Conservation (phyloP, 108 stramenopile species). For the Nitzschia sp. region DNA sequence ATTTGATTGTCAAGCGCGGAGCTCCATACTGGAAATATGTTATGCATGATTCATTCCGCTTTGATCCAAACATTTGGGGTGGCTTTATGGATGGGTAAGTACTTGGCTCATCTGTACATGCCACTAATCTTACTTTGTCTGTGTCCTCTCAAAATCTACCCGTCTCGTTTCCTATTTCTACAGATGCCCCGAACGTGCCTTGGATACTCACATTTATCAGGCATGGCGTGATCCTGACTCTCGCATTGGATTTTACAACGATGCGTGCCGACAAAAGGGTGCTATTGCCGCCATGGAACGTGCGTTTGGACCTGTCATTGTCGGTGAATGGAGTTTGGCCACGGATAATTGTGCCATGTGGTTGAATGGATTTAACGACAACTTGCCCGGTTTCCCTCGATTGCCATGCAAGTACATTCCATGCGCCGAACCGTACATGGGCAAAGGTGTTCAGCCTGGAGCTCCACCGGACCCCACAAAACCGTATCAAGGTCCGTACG, state of each 20-base stretch:
- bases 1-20: constrained; percentile 79
- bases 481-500: constrained; percentile 84
- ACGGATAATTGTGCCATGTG: constrained; percentile 91
- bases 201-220: constrained; percentile 95
- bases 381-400: constrained; percentile 79
- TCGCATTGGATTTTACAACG: constrained; percentile 68
- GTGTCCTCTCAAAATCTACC: no score
- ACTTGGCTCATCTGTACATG: not conserved
- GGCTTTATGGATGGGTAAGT: constrained; percentile 87
- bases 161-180: constrained; percentile 1
- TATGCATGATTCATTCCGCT: constrained; percentile 94
- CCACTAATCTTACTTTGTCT: not conserved
- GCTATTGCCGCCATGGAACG: constrained; percentile 79
- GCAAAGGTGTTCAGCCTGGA: constrained; percentile 76
- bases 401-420: constrained; percentile 81
- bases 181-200: constrained; percentile 81
- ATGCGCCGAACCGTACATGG: constrained; percentile 90
- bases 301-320: constrained; percentile 84
- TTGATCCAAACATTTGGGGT: constrained; percentile 88
- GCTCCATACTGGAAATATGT: constrained; percentile 94
- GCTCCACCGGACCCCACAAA: constrained; percentile 79
- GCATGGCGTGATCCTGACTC: constrained; percentile 88
- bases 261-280: constrained; percentile 81
- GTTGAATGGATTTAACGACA: constrained; percentile 96
- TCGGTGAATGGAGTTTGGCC: constrained; percentile 93